A percentile compares a stretch with the other conserved stretches of the same genome.
Evolutionary conservation across 1,284 basidiomycete genomes (phyloP).

Genomic region (Melampsora americana): DNA sequence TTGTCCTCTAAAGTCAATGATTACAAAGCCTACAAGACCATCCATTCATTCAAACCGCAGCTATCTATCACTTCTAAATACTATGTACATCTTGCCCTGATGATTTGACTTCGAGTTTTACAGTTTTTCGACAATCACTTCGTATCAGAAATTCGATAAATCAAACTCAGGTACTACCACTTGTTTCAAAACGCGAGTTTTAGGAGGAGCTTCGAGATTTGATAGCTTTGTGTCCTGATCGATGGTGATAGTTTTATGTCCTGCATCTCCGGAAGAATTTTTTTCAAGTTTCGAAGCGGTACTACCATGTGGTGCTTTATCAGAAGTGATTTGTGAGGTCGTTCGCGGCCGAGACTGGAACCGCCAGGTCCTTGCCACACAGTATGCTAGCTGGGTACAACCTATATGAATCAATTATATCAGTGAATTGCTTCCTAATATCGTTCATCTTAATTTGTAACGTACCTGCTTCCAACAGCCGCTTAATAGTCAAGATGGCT

Average conservation of each 20-base stretch:
- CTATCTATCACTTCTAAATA: no score
- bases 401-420: neutral
- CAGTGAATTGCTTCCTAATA: neutral
- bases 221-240: no score
- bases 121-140: no score
- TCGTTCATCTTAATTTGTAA: neutral
- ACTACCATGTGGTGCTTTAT: neutral
- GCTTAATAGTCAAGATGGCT: neutral
- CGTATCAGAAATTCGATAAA: conserved; percentile 24
- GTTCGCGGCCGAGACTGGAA: neutral
- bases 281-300: no score
- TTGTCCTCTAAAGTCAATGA: no score
- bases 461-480: conserved; percentile 4
- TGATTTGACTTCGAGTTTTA: no score
- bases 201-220: neutral
- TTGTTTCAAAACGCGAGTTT: conserved; percentile 17
- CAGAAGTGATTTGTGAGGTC: neutral
- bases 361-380: neutral
- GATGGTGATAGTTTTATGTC: no score
- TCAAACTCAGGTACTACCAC: conserved; percentile 39
- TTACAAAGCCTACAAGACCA: no score
- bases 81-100: no score
- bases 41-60: no score
- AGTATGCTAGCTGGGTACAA: neutral
- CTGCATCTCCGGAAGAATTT: no score